These are phyloP conservation scores for Fusarium mexicanum DNA, from an alignment of 2,329 filamentous ascomycete species.

Conservation along the genomic window DNA sequence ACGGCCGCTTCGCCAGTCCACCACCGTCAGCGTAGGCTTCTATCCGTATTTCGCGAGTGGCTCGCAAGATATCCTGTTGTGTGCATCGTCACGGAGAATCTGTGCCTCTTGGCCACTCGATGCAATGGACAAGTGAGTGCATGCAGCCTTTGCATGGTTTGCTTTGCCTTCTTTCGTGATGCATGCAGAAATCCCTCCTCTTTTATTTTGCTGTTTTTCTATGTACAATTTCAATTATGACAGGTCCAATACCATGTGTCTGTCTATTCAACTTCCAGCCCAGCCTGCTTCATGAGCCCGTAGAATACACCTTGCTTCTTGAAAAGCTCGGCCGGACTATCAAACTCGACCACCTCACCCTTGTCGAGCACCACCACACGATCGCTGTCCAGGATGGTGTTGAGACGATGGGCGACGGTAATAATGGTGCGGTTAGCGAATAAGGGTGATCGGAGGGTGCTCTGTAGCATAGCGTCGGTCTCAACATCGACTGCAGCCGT, in stretches of 20 bases:
- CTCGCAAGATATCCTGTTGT: neutral
- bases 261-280: slow-evolving; percentile 65
- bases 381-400: slow-evolving; percentile 91
- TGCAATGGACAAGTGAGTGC: neutral
- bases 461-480: slow-evolving; percentile 73
- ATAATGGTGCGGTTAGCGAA: slow-evolving; percentile 97
- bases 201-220: slow-evolving; percentile 10
- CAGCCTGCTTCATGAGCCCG: slow-evolving; percentile 90
- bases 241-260: neutral
- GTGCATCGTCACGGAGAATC: neutral
- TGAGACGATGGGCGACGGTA: slow-evolving; percentile 97
- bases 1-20: slow-evolving; percentile 15
- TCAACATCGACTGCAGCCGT: slow-evolving; percentile 80
- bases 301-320: slow-evolving; percentile 82
- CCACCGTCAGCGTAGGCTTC: slow-evolving; percentile 20
- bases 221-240: slow-evolving; percentile 23
- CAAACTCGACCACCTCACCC: slow-evolving; percentile 91
- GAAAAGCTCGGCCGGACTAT: slow-evolving; percentile 82
- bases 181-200: slow-evolving; percentile 11
- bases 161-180: neutral
- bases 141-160: neutral
- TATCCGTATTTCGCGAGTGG: slow-evolving; percentile 2
- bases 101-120: slow-evolving; percentile 7
- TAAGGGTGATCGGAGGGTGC: slow-evolving; percentile 68
- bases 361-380: slow-evolving; percentile 93